These are phyloP conservation scores for Excoecaria cochinchinensis DNA, from an alignment of 345 rosid genomes.

Conservation along the genomic window DNA sequence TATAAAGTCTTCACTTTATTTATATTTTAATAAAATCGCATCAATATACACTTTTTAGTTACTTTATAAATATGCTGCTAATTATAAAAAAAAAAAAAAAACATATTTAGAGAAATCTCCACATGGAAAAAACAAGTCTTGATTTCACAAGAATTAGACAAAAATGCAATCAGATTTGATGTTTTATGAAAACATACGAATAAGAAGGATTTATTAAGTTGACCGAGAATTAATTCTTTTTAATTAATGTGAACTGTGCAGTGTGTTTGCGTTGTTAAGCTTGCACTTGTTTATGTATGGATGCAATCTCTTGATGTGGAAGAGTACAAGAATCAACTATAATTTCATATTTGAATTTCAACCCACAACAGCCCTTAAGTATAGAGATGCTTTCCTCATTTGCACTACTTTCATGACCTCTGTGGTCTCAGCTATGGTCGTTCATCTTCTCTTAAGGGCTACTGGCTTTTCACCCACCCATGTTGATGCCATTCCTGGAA, in stretches of 20 bases:
- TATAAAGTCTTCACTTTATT: too few species aligned
- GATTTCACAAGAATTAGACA: too few species aligned
- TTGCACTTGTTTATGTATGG: slow-evolving; percentile 94
- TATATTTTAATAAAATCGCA: too few species aligned
- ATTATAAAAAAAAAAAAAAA: too few species aligned
- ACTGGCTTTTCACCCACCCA: slow-evolving; percentile 47
- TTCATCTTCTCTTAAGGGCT: slow-evolving; percentile 74
- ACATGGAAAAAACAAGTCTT: too few species aligned
- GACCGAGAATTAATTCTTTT: too few species aligned
- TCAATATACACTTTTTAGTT: too few species aligned
- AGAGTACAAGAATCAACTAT: slow-evolving; percentile 72
- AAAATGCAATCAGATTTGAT: too few species aligned
- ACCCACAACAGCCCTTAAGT: slow-evolving; percentile 70
- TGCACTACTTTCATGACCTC: slow-evolving; percentile 91
- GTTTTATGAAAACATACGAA: too few species aligned
- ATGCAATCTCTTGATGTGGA: slow-evolving; percentile 89
- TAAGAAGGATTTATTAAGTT: too few species aligned
- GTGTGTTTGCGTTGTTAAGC: slow-evolving; percentile 81
- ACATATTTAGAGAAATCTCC: too few species aligned
- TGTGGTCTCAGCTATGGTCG: slow-evolving; percentile 77
- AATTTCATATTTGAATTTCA: slow-evolving; percentile 81
- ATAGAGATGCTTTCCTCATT: slow-evolving; percentile 82
- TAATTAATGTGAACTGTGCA: slow-evolving; percentile 30
- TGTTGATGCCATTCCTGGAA: slow-evolving; percentile 83
- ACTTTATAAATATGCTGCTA: too few species aligned